phyloP scores from a whole-genome alignment of 805 yeast species.

The Blastobotrys muscicola region DNA sequence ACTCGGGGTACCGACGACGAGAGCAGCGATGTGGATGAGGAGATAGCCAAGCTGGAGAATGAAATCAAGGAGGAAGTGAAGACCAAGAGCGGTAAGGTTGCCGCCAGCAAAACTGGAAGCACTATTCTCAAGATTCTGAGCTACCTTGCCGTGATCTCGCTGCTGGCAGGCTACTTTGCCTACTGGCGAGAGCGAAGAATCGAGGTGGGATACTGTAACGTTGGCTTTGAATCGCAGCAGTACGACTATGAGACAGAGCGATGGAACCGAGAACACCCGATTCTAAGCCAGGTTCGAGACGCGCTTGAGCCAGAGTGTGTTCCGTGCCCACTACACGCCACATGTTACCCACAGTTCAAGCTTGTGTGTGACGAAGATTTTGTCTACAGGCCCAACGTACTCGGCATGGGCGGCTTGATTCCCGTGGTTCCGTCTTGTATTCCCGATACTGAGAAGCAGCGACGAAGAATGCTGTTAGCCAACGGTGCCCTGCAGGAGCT shows the following conservation, averaged over 20 bases:
- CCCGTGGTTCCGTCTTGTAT: constrained; percentile 60
- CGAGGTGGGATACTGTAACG: constrained; percentile 67
- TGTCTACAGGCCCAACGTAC: constrained; percentile 42
- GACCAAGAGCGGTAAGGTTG: background rate
- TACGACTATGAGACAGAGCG: constrained; percentile 15
- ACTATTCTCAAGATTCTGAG: background rate
- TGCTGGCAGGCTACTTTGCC: constrained; percentile 34
- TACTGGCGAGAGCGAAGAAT: constrained; percentile 60
- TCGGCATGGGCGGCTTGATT: constrained; percentile 44
- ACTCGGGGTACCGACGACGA: too few species aligned
- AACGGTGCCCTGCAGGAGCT: constrained; percentile 57
- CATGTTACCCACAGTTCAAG: constrained; percentile 52
- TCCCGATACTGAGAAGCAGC: constrained; percentile 63
- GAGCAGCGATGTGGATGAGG: background rate
- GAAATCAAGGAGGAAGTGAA: constrained; percentile 6
- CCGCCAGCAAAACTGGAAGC: background rate
- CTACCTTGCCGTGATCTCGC: constrained; percentile 9
- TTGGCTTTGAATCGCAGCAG: constrained; percentile 20
- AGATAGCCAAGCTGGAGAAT: constrained; percentile 6
- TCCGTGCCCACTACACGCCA: constrained; percentile 73
- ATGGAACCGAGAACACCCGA: background rate
- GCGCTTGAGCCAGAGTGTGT: constrained; percentile 52
- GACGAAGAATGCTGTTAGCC: constrained; percentile 53
- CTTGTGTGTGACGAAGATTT: constrained; percentile 67
- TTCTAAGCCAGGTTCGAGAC: constrained; percentile 36